A percentile compares a stretch with the other conserved stretches of the same genome.
These are phyloP conservation scores for Taphrina flavorubra DNA, from an alignment of 1,139 yeast species.

Conservation along the genomic window DNA sequence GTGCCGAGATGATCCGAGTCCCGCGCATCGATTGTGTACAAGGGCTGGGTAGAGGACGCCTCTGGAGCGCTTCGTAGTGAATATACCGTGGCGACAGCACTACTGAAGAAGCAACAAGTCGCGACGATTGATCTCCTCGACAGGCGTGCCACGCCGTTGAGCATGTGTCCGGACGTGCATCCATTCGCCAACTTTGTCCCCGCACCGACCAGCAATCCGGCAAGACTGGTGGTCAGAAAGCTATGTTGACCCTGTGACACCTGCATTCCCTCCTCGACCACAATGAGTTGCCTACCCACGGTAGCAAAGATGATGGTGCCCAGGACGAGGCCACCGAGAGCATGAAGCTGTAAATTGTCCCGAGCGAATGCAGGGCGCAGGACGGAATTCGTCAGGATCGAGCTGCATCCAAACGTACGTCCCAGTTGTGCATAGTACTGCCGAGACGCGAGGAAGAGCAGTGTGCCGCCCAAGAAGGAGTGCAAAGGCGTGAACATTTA, in stretches of 20 bases:
- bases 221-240: constrained; percentile 41
- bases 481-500: constrained; percentile 16
- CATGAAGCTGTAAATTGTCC: constrained; percentile 5
- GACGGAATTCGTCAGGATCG: constrained; percentile 12
- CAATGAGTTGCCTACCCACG: neutral
- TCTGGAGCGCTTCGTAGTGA: constrained; percentile 47
- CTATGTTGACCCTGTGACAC: neutral
- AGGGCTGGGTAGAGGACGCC: constrained; percentile 32
- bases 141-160: constrained; percentile 57
- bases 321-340: constrained; percentile 11
- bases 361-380: constrained; percentile 1
- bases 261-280: neutral
- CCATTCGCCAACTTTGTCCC: constrained; percentile 59
- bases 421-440: constrained; percentile 16
- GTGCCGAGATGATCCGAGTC: neutral
- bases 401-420: constrained; percentile 23
- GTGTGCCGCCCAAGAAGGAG: constrained; percentile 22
- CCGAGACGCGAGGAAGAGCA: constrained; percentile 16
- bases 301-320: constrained; percentile 15
- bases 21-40: constrained; percentile 41
- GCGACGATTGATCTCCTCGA: constrained; percentile 57
- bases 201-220: constrained; percentile 56
- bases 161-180: constrained; percentile 62
- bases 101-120: constrained; percentile 52
- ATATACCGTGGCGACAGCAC: constrained; percentile 51